Evolutionary conservation across 352 stramenopile species (phyloP).

Genomic region (Phytopythium oedochilum): DNA sequence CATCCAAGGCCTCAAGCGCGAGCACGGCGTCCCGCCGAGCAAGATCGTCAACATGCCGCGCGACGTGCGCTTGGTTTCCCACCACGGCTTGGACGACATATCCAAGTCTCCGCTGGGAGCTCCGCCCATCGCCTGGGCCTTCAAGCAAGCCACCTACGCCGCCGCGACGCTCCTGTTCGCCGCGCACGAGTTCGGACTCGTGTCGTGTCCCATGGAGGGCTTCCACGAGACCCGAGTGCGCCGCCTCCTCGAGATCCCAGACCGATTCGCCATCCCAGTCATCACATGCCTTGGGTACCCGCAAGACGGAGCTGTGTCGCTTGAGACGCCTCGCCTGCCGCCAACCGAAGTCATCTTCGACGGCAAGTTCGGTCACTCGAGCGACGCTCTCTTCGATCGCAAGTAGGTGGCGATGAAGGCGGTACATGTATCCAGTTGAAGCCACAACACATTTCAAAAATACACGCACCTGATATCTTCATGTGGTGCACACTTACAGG

Average conservation of each 20-base stretch:
- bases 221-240: constrained; percentile 47
- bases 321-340: constrained; percentile 38
- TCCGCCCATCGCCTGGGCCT: constrained; percentile 59
- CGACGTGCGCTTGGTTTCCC: constrained; percentile 47
- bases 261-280: constrained; percentile 67
- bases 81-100: constrained; percentile 5
- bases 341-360: constrained; percentile 80
- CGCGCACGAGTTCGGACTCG: constrained; percentile 46
- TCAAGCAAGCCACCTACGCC: constrained; percentile 68
- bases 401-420: background rate
- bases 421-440: no score
- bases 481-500: no score
- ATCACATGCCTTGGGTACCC: constrained; percentile 57
- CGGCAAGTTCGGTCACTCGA: constrained; percentile 73
- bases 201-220: constrained; percentile 64
- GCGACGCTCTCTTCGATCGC: constrained; percentile 40
- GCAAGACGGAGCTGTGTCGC: constrained; percentile 7
- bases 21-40: constrained; percentile 38
- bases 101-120: constrained; percentile 40
- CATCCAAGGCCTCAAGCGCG: constrained; percentile 65
- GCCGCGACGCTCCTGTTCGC: constrained; percentile 61
- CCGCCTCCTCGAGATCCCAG: constrained; percentile 51
- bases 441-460: no score
- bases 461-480: no score
- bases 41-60: constrained; percentile 43